Base-by-base conservation (phyloP, 192 early-diverging fungal species). In the Podila clonocystis region DNA sequence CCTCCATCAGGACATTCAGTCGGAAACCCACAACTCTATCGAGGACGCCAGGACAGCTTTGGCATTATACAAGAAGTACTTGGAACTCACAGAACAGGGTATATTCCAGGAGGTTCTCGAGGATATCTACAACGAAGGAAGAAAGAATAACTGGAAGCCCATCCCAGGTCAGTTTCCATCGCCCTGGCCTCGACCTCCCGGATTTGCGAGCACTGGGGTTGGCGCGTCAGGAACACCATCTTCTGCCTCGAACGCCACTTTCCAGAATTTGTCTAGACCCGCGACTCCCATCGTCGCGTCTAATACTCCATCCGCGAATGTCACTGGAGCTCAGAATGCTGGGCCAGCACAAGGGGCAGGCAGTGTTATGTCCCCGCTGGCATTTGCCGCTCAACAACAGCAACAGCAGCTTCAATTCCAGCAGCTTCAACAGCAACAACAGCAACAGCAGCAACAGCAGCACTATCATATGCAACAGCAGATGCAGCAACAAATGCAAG, bases 1-100 rank as follows among this genome's bases (percentile, higher is more conserved):
- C 12, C 86, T 94, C 31, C 77, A 88, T 9, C 85, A 94, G 55
- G 91, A 95, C 38, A 97, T 99, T 72, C 98, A 99, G 74, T 88
- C 86, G 8, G 91, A 93, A 2, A 91, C 93, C 13, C 98, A 99
- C 83, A 95, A 97, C 72, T 96, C 94, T 77, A 92, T 98, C 11
- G 96, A 97, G 73, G 98, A 99, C 83, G 94, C 98, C 0, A 85
- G 89, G 55, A 94, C 96, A 28, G 93, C 97, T 0, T 84, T 99
- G 19, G 80, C 87, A 19, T 84, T 99, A 2, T 98, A 96, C 75
- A 92, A 95, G 70, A 91, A 91, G 68, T 97, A 97, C 73, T 64
- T 90, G 4, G 86, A 93, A 65, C 86, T 92, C 31, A 77, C 84
- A 17, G 79, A 85, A 11, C 85, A 88, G 26, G 94, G 92, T 1